Conservation (phyloP, 768 basidiomycete genomes). For the Flagelloscypha sp. region DNA sequence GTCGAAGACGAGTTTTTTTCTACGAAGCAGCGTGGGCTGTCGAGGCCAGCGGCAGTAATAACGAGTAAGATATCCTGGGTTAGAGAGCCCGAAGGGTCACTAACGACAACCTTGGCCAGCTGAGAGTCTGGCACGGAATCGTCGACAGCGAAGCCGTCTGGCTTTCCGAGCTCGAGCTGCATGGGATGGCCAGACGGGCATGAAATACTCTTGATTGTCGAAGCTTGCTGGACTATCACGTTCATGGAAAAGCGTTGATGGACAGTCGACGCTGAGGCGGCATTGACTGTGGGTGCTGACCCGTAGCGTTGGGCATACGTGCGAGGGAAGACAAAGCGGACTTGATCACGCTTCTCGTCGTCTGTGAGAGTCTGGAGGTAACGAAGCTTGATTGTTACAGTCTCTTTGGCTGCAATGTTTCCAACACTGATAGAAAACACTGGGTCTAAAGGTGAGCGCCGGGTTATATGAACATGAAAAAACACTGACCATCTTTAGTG, state of each 20-base stretch:
- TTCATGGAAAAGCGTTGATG: constrained; percentile 31
- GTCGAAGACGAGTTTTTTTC: constrained; percentile 30
- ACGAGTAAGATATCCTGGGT: constrained; percentile 43
- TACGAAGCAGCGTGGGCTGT: constrained; percentile 48
- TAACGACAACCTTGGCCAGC: too few species aligned
- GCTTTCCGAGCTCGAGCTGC: constrained; percentile 23
- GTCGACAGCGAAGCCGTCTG: constrained; percentile 22
- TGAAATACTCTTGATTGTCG: constrained; percentile 28
- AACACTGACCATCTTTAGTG: constrained; percentile 41
- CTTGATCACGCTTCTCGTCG: constrained; percentile 36
- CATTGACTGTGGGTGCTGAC: constrained; percentile 28
- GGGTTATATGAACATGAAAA: neutral
- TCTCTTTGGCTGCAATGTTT: constrained; percentile 31
- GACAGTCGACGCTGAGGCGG: constrained; percentile 19
- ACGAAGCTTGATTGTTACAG: constrained; percentile 6
- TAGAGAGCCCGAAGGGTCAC: constrained; percentile 39
- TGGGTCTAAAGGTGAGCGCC: constrained; percentile 12
- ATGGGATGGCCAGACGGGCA: constrained; percentile 46
- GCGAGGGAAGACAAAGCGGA: constrained; percentile 51
- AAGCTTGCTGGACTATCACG: constrained; percentile 42
- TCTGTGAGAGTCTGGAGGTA: constrained; percentile 42
- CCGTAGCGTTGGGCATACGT: constrained; percentile 48
- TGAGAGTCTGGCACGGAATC: constrained; percentile 33
- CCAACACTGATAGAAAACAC: constrained; percentile 55
- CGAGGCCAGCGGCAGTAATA: constrained; percentile 40